Evolutionary conservation across 1,139 yeast genomes (phyloP), one percentile per base, ranked within the genome.

Genomic region (Komagataea norvegica): DNA sequence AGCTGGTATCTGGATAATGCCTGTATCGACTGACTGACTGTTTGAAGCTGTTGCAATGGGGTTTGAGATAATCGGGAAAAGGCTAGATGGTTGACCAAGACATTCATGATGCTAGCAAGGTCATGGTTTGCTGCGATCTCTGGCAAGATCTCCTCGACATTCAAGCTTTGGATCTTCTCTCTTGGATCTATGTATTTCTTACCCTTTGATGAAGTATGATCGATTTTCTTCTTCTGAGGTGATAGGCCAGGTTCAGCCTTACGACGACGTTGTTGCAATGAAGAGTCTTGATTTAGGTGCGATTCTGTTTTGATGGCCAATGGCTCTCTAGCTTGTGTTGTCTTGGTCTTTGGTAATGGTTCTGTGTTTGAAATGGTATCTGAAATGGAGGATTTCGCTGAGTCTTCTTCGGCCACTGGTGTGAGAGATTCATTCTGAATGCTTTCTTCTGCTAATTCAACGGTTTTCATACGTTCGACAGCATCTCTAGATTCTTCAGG

Each of bases 1-100:
- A 76, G 60, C 52, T 78, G 78, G 26, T 57, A 59, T 43, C 66
- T 68, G 23, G 70, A 58, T 47, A 72, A 63, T 29, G 59, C 60
- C 17, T 70, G 65, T 7, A 72, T 70, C 11, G 61, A 60, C 0
- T 69, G 75, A 55, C 77, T 72, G 13, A 87, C 77, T 15, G 77
- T 68, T 42, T 74, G 77, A 43, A 91, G 68, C 33, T 71, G 72
- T 6, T 84, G 70, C 13, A 89, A 68, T 11, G 97, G 96, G 0
- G 95, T 85, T 30, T 93, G 89, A 22, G 89, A 76, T 23, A 87
- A 70, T 47, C 96, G 74, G 6, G 96, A 86, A 57, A 86, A 89
- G 15, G 97, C 96, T 45, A 91, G 68, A 58, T 87, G 94, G 55
- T 91, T 91, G 29, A 80, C 74, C 35, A 87, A 65, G 9, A 88